Base-by-base conservation (phyloP, 192 early-diverging fungal genomes). In the Podila horticola region DNA sequence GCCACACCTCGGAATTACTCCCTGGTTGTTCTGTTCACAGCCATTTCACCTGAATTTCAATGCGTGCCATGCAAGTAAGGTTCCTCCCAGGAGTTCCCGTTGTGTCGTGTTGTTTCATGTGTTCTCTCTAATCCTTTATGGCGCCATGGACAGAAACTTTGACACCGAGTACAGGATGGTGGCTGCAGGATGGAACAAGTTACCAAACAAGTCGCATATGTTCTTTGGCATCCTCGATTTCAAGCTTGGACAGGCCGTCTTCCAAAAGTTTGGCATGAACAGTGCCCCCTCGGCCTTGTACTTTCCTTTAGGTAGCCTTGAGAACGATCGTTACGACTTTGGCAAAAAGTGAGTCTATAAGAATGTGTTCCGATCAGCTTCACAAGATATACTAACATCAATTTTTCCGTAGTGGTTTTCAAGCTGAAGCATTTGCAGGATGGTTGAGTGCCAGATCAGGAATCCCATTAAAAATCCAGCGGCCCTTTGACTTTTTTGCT, bases 31-130 rank as follows among this genome's bases (percentile, higher is more conserved):
- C 66, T 93, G 19, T 77, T 95, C 29, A 94, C 94, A 26, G 92
- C 94, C 9, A 65, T 91, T 12, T 85, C 84, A 13, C 72, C 84
- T 4, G 85, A 89, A 59, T 88, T 91, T 75, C 75, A 89, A 28
- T 95, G 94, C 69, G 67, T 64, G n/a, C 92, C 92, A 24, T 95
- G 94, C 89, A 88, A 83, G 94, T 93, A 88, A 66, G 66, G 41
- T 4, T 15, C 15, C 41, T 45, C 13, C 58, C 15, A 15, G 41
- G 41, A 12, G 13, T 17, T 45, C n/a, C n/a, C n/a, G n/a, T n/a
- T n/a, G n/a, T n/a, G n/a, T 45, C 41, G 41, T 17, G 41, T 45
- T 45, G 4, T 45, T 38, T 30, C 34, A 24, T 66, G 30, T 61
- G 6, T 19, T 38, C 19, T 69, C 22, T 19, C 22, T 11, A 19